Evolutionary conservation across 495 filamentous ascomycete species (phyloP).

Genomic region (Xylaria venustula): DNA sequence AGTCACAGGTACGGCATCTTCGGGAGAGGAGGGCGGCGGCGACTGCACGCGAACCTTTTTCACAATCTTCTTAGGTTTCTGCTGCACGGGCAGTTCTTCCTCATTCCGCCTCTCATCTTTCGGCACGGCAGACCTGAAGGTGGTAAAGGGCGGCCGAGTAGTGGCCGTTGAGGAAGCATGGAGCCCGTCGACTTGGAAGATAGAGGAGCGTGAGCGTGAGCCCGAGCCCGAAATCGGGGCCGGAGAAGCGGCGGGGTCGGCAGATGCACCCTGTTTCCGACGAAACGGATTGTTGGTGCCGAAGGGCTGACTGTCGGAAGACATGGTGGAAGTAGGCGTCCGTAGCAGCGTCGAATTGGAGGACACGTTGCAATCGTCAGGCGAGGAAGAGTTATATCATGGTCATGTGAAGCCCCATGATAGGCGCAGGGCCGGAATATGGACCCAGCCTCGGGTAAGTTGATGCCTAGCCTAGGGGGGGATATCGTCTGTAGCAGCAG

Average conservation of each 20-base stretch:
- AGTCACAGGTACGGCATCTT: slow-evolving; percentile 28
- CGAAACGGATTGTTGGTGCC: slow-evolving; percentile 50
- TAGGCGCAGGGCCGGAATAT: slow-evolving; percentile 1
- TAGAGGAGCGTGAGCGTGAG: no score
- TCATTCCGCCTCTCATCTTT: slow-evolving; percentile 15
- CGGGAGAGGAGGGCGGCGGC: slow-evolving; percentile 52
- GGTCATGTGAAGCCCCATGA: slow-evolving; percentile 25
- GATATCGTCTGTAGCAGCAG: not conserved
- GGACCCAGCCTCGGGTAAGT: not conserved
- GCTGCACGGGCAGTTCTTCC: slow-evolving; percentile 29
- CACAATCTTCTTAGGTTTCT: slow-evolving; percentile 46
- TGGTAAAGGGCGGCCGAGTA: slow-evolving; percentile 23
- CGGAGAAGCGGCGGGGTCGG: slow-evolving; percentile 11
- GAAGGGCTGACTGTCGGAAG: slow-evolving; percentile 28
- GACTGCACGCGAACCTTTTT: slow-evolving; percentile 59
- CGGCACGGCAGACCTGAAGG: slow-evolving; percentile 26
- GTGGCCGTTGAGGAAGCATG: slow-evolving; percentile 13
- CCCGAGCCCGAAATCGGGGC: not conserved
- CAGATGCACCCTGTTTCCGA: slow-evolving; percentile 28
- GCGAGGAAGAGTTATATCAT: slow-evolving; percentile 18
- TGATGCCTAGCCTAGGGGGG: not conserved
- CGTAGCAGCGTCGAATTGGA: not conserved
- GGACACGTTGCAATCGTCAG: not conserved
- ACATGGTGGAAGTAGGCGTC: slow-evolving; percentile 10
- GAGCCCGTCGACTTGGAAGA: slow-evolving; percentile 17